These are phyloP conservation scores for Typha latifolia DNA, from an alignment of 176 grass and related monocot genomes.

Conservation along the genomic window DNA sequence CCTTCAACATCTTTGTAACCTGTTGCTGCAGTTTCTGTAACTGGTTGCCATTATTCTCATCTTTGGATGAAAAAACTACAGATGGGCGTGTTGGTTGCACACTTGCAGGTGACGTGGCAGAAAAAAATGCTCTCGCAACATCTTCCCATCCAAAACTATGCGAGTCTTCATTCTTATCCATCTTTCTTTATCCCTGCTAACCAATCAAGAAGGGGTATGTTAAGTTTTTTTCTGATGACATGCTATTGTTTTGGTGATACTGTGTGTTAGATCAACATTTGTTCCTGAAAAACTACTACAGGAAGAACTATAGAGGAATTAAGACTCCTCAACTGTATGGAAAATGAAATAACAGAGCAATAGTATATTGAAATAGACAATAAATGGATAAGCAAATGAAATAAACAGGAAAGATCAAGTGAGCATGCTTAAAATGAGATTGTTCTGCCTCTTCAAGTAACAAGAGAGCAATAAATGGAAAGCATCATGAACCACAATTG, in stretches of 20 bases:
- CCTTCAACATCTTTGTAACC: slow-evolving; percentile 63
- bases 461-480: neutral
- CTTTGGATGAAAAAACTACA: slow-evolving; percentile 47
- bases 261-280: too few species aligned
- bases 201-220: neutral
- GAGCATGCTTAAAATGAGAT: neutral
- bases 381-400: neutral
- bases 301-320: neutral
- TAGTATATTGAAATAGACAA: neutral
- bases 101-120: slow-evolving; percentile 57
- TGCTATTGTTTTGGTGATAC: too few species aligned
- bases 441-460: neutral
- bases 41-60: slow-evolving; percentile 49
- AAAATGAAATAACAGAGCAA: neutral
- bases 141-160: slow-evolving; percentile 41
- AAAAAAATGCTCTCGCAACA: slow-evolving; percentile 46
- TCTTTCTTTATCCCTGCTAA: slow-evolving; percentile 5
- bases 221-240: neutral
- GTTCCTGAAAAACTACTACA: neutral
- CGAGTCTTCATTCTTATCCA: slow-evolving; percentile 21
- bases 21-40: slow-evolving; percentile 80
- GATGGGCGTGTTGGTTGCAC: slow-evolving; percentile 50
- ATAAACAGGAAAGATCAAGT: neutral
- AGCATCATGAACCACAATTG: neutral
- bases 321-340: neutral